Percentiles rank a stretch among this genome's conserved stretches.
Conservation (phyloP, 495 filamentous ascomycete species). For the Aspergillus egyptiacus region DNA sequence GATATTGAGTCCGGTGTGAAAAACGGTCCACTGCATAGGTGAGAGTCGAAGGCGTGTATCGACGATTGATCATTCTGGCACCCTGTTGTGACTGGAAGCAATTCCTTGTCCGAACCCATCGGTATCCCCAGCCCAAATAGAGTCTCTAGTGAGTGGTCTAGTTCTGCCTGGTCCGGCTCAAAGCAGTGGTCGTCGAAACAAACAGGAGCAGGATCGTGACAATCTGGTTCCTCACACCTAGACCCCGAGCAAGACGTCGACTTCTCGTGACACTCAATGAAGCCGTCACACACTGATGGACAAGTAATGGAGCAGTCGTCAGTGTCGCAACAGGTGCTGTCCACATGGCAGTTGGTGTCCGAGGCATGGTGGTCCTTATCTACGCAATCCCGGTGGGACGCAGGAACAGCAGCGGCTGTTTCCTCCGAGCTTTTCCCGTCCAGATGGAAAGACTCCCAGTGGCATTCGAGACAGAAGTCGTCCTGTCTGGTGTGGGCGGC, state of each 20-base stretch:
- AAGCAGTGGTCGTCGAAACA: conserved; percentile 44
- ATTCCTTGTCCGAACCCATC: conserved; percentile 26
- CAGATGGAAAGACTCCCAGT: conserved; percentile 39
- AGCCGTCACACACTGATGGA: conserved; percentile 39
- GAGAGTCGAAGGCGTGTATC: conserved; percentile 20
- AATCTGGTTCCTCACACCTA: conserved; percentile 32
- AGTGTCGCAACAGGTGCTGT: conserved; percentile 40
- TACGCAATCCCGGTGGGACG: conserved; percentile 30
- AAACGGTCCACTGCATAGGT: conserved; percentile 22
- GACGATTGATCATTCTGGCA: conserved; percentile 15
- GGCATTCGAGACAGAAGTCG: conserved; percentile 42
- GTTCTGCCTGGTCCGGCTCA: conserved; percentile 16
- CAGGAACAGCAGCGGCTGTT: conserved; percentile 14
- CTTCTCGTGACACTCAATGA: conserved; percentile 38
- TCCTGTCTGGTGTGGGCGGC: conserved; percentile 30
- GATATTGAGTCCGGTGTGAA: conserved; percentile 26
- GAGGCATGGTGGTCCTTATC: conserved; percentile 27
- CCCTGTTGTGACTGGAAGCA: conserved; percentile 24
- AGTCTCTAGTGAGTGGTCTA: conserved; percentile 31
- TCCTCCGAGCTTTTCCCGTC: conserved; percentile 28
- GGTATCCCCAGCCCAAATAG: conserved; percentile 32
- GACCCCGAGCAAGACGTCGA: conserved; percentile 35
- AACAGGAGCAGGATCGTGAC: conserved; percentile 29
- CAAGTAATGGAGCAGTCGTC: conserved; percentile 41
- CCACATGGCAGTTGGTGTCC: conserved; percentile 25